Percentiles rank a stretch among this genome's conserved stretches.
Conservation (phyloP, 2,329 filamentous ascomycete genomes). For the Aspergillus amoenus region DNA sequence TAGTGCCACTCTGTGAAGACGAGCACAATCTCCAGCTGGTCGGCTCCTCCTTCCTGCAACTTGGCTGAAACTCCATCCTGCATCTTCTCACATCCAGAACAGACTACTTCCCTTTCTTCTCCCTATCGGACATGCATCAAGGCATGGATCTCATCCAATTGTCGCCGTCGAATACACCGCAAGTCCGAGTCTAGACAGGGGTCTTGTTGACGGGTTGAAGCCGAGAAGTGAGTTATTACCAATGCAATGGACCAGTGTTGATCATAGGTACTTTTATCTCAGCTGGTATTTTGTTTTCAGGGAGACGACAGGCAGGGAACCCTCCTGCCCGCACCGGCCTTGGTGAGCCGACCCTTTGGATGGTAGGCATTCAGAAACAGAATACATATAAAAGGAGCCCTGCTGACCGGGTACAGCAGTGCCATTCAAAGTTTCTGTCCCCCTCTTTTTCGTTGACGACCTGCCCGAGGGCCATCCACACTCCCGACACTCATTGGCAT, state of each 20-base stretch:
- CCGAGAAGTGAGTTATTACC: background rate
- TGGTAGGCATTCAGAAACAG: background rate
- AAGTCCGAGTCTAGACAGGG: background rate
- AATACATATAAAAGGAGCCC: conserved; percentile 4
- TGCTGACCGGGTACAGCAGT: background rate
- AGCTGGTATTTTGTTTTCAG: background rate
- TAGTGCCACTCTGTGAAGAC: background rate
- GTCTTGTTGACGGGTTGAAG: background rate
- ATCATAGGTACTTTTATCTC: conserved; percentile 1
- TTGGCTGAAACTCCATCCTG: conserved; percentile 4
- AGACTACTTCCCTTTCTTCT: background rate
- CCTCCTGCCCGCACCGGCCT: background rate
- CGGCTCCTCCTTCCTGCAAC: conserved; percentile 11
- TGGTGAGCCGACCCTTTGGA: background rate
- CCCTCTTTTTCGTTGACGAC: background rate
- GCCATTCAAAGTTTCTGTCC: background rate
- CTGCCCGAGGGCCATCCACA: background rate
- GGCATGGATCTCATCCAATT: conserved; percentile 1
- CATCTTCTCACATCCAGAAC: background rate
- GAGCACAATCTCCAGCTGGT: background rate
- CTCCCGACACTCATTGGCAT: background rate
- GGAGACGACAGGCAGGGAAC: background rate
- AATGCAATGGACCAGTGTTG: background rate
- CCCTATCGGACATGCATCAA: background rate
- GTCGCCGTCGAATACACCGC: conserved; percentile 1